phyloP scores from a whole-genome alignment of 176 grass and related monocot genomes.

The Saccharum spontaneum region DNA sequence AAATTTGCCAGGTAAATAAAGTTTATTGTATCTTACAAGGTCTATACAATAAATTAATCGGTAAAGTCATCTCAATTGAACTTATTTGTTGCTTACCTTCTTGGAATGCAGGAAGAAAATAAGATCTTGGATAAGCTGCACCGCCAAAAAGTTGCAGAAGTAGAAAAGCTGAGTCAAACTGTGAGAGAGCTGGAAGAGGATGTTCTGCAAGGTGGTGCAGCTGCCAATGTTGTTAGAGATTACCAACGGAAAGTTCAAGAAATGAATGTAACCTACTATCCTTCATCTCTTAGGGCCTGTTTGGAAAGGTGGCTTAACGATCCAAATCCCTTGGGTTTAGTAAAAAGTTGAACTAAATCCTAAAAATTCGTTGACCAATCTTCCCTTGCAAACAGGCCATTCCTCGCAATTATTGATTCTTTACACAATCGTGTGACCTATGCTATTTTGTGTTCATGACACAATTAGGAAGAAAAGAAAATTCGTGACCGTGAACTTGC shows the following conservation, averaged over 20 bases:
- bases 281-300: not conserved
- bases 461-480: slow-evolving; percentile 83
- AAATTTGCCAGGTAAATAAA: slow-evolving; percentile 81
- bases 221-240: slow-evolving; percentile 97
- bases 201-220: slow-evolving; percentile 90
- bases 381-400: not conserved
- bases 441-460: slow-evolving; percentile 29
- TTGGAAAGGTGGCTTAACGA: not conserved
- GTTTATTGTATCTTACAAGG: slow-evolving; percentile 2
- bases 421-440: not conserved
- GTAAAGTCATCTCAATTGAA: not conserved
- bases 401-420: slow-evolving; percentile 6
- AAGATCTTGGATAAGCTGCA: slow-evolving; percentile 95
- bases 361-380: not conserved
- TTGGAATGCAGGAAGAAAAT: slow-evolving; percentile 78
- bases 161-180: slow-evolving; percentile 93
- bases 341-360: not conserved
- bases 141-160: slow-evolving; percentile 87
- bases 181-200: slow-evolving; percentile 93
- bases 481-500: slow-evolving; percentile 87
- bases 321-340: not conserved
- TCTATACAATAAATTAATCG: not conserved
- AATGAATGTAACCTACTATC: slow-evolving; percentile 75
- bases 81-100: slow-evolving; percentile 2
- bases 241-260: slow-evolving; percentile 96